Evolutionary conservation across 2,329 filamentous ascomycete species (phyloP), one percentile per base, ranked within the genome.

Genomic region (Stemphylium beticola): DNA sequence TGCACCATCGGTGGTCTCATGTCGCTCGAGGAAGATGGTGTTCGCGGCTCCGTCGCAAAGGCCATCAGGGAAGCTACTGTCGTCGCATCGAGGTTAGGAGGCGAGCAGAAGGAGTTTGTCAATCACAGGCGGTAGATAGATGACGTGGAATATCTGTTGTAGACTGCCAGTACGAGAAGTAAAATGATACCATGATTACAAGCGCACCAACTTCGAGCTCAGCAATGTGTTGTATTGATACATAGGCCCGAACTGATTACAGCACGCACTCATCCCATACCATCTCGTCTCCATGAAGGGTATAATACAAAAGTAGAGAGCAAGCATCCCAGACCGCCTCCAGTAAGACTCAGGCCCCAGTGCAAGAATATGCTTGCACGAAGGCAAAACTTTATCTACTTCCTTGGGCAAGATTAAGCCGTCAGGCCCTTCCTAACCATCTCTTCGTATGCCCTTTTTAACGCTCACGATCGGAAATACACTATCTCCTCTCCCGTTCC

Each of bases 1-100:
- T 92, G 89, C 74, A 92, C 89, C 4, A 91, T 92, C 58, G 87
- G 85, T 2, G 91, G 90, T 0, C 74, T 93, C 45, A 72, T 91
- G 65, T 86, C 89, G 4, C 77, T 93, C 6, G 90, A 93, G 74
- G 89, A 93, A 67, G 88, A 87, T 9, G 79, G 82, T 8, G 84
- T 91, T 7, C 83, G 89, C 62, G 88, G 87, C 4, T 83, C 83
- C 0, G 81, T 92, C 15, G 82, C 87, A 1, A 83, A 84, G 65
- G 89, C 89, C 2, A 84, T 92, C 12, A 81, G 88, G 48, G 88
- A 92, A 73, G 87, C 89, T 11, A 87, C 88, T 4, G 83, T 86
- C 41, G 85, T 91, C 40, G 89, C 89, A 14, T 85, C 85, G 61
- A 83, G 89, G 74, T 76, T 91, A 7, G 85, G 12, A 75, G 84